Evolutionary conservation across 2,329 filamentous ascomycete species (phyloP).

Genomic region (Immersiporthe knoxdaviesiana): DNA sequence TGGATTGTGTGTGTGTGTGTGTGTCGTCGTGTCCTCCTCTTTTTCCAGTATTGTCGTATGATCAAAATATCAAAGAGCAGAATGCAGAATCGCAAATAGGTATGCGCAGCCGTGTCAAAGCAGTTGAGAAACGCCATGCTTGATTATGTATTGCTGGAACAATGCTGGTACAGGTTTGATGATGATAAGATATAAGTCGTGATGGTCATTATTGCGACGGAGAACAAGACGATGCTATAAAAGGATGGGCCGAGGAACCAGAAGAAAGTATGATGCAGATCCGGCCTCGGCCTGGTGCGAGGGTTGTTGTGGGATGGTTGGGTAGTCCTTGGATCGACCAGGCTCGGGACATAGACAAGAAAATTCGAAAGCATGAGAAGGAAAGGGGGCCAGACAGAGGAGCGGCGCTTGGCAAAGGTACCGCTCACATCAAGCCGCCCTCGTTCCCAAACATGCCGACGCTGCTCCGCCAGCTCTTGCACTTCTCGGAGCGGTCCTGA

Average conservation of each 20-base stretch:
- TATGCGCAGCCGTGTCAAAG: slow-evolving; percentile 15
- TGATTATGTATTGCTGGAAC: slow-evolving; percentile 15
- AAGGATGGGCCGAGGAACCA: background rate
- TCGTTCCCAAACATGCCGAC: slow-evolving; percentile 58
- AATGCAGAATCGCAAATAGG: slow-evolving; percentile 6
- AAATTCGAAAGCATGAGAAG: background rate
- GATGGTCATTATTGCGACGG: slow-evolving; percentile 12
- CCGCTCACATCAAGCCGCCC: slow-evolving; percentile 55
- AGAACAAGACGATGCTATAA: background rate
- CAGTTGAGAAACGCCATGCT: slow-evolving; percentile 18
- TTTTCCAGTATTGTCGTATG: background rate
- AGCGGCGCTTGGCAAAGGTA: no score
- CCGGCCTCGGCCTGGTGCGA: background rate
- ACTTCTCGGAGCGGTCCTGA: slow-evolving; percentile 50
- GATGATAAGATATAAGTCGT: slow-evolving; percentile 6
- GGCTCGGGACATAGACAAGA: background rate
- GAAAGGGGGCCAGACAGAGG: no score
- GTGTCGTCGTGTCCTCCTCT: background rate
- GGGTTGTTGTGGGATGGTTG: background rate
- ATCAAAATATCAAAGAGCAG: background rate
- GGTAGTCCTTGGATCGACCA: background rate
- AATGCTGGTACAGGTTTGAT: background rate
- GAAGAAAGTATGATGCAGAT: background rate
- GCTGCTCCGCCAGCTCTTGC: slow-evolving; percentile 58
- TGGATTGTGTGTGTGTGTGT: background rate